Percentiles rank a stretch among this genome's conserved stretches.
phyloP scores from a whole-genome alignment of 352 stramenopile species.

The Phytophthora nicotianae region DNA sequence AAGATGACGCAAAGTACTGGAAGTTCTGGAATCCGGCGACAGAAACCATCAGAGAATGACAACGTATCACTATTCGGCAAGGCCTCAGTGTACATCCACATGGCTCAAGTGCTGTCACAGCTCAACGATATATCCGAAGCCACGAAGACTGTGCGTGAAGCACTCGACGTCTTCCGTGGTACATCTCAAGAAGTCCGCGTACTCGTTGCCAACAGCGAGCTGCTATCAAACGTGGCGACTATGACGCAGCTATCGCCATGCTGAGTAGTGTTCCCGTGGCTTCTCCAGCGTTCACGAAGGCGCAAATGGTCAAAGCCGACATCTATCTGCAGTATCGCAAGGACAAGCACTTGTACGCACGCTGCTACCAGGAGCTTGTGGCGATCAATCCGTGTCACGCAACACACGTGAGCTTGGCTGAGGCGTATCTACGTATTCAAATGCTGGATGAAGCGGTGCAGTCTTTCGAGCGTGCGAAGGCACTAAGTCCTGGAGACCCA shows the following conservation, averaged over 20 bases:
- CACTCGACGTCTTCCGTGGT: slow-evolving; percentile 72
- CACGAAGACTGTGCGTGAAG: slow-evolving; percentile 68
- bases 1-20: slow-evolving; percentile 50
- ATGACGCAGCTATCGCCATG: slow-evolving; percentile 90
- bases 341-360: slow-evolving; percentile 90
- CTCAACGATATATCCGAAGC: slow-evolving; percentile 76
- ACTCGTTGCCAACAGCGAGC: slow-evolving; percentile 90
- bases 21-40: slow-evolving; percentile 12
- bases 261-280: slow-evolving; percentile 83
- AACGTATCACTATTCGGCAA: slow-evolving; percentile 81
- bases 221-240: slow-evolving; percentile 92
- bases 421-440: slow-evolving; percentile 93
- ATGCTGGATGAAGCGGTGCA: slow-evolving; percentile 89
- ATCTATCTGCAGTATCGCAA: slow-evolving; percentile 93
- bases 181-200: slow-evolving; percentile 91
- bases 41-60: slow-evolving; percentile 15
- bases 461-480: slow-evolving; percentile 66
- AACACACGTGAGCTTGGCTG: slow-evolving; percentile 87
- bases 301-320: slow-evolving; percentile 93
- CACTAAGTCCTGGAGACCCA: slow-evolving; percentile 65
- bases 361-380: slow-evolving; percentile 91
- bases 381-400: slow-evolving; percentile 70
- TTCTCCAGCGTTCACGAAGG: slow-evolving; percentile 84
- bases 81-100: slow-evolving; percentile 88
- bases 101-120: slow-evolving; percentile 81